These are phyloP conservation scores for Rhododendron simsii DNA, from an alignment of 148 eudicot genomes.

Conservation along the genomic window DNA sequence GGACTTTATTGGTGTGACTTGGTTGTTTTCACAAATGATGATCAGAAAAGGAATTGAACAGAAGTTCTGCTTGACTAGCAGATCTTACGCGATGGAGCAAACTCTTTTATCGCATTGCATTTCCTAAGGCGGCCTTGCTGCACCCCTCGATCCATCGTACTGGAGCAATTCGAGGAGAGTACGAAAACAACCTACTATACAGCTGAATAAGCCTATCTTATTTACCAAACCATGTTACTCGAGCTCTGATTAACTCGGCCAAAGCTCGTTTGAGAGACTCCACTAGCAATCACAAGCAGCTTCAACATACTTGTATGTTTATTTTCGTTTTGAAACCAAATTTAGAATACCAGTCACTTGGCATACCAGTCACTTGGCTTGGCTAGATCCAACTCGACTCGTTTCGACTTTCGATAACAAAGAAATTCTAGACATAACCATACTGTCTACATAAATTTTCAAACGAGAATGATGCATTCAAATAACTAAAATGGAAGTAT, in stretches of 20 bases:
- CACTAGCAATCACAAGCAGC: background rate
- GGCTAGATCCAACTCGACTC: background rate
- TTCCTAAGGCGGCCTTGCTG: too few relatives aligned
- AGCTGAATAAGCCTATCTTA: too few relatives aligned
- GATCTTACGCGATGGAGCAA: background rate
- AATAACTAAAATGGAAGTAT: background rate
- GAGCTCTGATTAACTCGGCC: background rate
- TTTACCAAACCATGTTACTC: background rate
- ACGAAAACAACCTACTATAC: too few relatives aligned
- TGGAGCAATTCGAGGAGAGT: background rate
- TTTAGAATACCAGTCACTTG: background rate
- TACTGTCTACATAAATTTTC: background rate
- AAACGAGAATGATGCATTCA: background rate
- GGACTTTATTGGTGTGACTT: background rate
- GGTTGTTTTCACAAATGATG: background rate
- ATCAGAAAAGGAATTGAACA: background rate
- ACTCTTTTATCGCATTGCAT: background rate
- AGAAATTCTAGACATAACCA: background rate
- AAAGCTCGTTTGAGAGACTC: background rate
- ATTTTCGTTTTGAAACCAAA: background rate
- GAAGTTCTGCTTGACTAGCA: background rate
- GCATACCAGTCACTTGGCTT: background rate
- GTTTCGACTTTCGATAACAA: background rate
- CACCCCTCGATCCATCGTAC: too few relatives aligned
- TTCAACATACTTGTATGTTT: background rate